Base-by-base conservation (phyloP, 768 basidiomycete genomes). In the Leucocoprinus sp. region DNA sequence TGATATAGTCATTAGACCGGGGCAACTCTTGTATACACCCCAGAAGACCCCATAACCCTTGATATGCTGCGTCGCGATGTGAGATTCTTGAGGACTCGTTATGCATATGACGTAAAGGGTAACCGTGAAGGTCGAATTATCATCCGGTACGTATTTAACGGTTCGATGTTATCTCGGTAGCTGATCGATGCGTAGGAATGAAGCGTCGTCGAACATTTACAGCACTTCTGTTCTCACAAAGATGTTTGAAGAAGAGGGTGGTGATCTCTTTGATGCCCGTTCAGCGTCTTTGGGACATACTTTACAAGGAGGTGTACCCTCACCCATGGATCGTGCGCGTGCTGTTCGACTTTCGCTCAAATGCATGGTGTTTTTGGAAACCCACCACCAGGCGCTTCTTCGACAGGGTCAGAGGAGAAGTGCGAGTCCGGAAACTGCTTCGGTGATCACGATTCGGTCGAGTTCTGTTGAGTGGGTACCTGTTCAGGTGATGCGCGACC, bases 261-360 rank as follows among this genome's bases (percentile, higher is more conserved):
- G 82, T 19, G 52, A 71, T 4, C 70, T 97, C 18, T 99, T 98
- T 59, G 96, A 99, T 65, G 81, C 96, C 15, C 84, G 96, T 38
- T 87, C 82, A 15, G 96, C 95, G n/a, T 86, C 91, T 1, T 78
- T 99, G 15, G 96, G 96, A 12, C 96, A 99, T 67, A 98, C 93
- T 4, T 69, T 99, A 2, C 96, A 99, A 58, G 96, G 96, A 6
- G 93, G 93, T 2, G 81, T 91, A 14, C 96, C 96, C 4, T 96
- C 95, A 0, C 96, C 96, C 0, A 74, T 89, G 55, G 96, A 98
- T 66, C 88, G 95, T 41, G 81, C 85, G 0, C 86, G 91, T 21
- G 96, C 91, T 2, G 83, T 86, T 5, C 84, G 96, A 24, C 75
- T 97, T 35, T 81, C 95, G 6, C 70, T 95, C 51, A 84, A 89